Evolutionary conservation across 768 basidiomycete species (phyloP).

Genomic region (Tylopilus felleus): DNA sequence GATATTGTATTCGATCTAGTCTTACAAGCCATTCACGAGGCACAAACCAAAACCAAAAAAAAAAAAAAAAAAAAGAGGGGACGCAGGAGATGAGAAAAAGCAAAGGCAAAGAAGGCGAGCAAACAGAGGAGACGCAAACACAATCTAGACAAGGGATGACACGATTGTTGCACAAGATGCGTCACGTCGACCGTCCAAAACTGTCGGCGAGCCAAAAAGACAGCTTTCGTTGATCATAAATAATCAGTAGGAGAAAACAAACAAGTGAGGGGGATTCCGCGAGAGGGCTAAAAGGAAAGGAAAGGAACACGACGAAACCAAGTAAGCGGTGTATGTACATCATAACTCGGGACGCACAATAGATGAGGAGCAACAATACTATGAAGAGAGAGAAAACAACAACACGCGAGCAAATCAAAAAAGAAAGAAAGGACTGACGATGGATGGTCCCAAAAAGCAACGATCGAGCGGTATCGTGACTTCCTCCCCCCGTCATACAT

Average conservation of each 20-base stretch:
- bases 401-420: not conserved
- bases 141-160: not conserved
- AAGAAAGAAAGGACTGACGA: slow-evolving; percentile 5
- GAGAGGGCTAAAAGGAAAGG: slow-evolving; percentile 2
- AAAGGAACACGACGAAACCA: slow-evolving; percentile 3
- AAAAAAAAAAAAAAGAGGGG: not conserved
- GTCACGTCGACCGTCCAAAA: no score
- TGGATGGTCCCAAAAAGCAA: slow-evolving; percentile 9
- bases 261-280: slow-evolving; percentile 13
- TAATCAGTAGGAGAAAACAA: slow-evolving; percentile 11
- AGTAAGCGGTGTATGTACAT: slow-evolving; percentile 19
- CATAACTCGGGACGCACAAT: slow-evolving; percentile 8
- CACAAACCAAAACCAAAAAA: no score
- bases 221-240: slow-evolving; percentile 31
- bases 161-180: not conserved
- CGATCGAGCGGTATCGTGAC: slow-evolving; percentile 2
- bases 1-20: not conserved
- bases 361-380: slow-evolving; percentile 9
- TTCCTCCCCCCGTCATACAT: slow-evolving; percentile 4
- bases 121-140: not conserved
- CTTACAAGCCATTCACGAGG: not conserved
- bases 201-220: slow-evolving; percentile 2
- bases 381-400: slow-evolving; percentile 1
- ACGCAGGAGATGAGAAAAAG: not conserved
- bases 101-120: not conserved